Conservation (phyloP, 495 filamentous ascomycete species). For the Penicillium odoratum region DNA sequence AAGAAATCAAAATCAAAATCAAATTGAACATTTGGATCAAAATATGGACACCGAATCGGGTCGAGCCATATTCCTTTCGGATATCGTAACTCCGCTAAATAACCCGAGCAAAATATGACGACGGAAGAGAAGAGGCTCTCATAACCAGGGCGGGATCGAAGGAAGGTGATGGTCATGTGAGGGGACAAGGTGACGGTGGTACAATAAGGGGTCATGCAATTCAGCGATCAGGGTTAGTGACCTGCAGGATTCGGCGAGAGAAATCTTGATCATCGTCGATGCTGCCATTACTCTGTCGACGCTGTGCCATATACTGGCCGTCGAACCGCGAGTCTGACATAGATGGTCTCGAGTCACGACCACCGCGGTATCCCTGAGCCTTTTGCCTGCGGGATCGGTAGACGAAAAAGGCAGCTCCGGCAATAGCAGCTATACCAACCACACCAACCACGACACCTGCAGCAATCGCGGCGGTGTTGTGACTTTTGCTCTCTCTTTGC, state of each 20-base stretch:
- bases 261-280: conserved; percentile 98
- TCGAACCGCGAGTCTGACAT: conserved; percentile 85
- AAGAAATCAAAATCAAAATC: conserved; percentile 10
- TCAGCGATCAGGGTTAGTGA: conserved; percentile 51
- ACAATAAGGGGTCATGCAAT: conserved; percentile 4
- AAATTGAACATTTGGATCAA: conserved; percentile 1
- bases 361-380: conserved; percentile 75
- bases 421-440: conserved; percentile 63
- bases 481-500: conserved; percentile 32
- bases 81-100: conserved; percentile 33
- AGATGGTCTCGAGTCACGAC: conserved; percentile 15
- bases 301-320: conserved; percentile 76
- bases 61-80: conserved; percentile 25
- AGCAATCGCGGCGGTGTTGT: conserved; percentile 76
- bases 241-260: conserved; percentile 89
- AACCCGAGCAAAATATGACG: conserved; percentile 25
- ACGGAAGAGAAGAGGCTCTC: conserved; percentile 13
- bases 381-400: conserved; percentile 71
- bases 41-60: conserved; percentile 24
- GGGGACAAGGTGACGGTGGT: not conserved
- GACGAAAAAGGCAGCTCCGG: conserved; percentile 71
- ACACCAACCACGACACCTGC: conserved; percentile 87
- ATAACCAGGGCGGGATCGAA: conserved; percentile 11
- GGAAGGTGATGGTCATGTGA: not conserved
- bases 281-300: conserved; percentile 92